These are phyloP conservation scores for Trypanosoma conorhini DNA, from an alignment of 208 protist species.

Conservation along the genomic window DNA sequence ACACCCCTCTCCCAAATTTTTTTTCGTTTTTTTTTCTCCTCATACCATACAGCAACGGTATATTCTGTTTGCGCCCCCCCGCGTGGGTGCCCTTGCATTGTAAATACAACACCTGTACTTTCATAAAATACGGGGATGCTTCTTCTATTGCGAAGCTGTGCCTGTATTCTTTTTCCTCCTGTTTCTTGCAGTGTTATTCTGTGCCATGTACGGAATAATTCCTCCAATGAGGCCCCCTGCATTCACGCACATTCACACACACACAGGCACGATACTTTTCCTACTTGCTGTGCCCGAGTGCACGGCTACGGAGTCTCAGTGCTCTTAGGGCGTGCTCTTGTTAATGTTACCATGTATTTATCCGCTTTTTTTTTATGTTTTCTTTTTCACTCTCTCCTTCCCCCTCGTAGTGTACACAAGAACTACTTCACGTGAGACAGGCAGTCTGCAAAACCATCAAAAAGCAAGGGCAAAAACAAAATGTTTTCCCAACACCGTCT, in stretches of 20 bases:
- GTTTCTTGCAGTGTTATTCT: conserved; percentile 1
- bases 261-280: no score
- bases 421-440: conserved; percentile 11
- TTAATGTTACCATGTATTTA: no score
- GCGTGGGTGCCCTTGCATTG: no score
- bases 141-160: no score
- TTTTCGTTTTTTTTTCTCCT: conserved; percentile 8
- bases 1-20: neutral
- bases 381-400: neutral
- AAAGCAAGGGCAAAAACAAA: neutral
- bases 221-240: neutral
- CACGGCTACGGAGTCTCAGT: no score
- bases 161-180: conserved; percentile 10
- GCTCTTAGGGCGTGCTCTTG: no score
- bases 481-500: conserved; percentile 15
- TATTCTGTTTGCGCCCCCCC: no score
- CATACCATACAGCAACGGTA: neutral
- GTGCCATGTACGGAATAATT: neutral
- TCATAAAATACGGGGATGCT: no score
- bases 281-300: no score
- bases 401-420: neutral
- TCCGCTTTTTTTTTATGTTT: no score
- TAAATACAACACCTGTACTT: no score
- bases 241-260: no score
- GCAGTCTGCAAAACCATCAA: neutral